Conservation (phyloP, 1,284 basidiomycete genomes). For the Polyporus tsugae region DNA sequence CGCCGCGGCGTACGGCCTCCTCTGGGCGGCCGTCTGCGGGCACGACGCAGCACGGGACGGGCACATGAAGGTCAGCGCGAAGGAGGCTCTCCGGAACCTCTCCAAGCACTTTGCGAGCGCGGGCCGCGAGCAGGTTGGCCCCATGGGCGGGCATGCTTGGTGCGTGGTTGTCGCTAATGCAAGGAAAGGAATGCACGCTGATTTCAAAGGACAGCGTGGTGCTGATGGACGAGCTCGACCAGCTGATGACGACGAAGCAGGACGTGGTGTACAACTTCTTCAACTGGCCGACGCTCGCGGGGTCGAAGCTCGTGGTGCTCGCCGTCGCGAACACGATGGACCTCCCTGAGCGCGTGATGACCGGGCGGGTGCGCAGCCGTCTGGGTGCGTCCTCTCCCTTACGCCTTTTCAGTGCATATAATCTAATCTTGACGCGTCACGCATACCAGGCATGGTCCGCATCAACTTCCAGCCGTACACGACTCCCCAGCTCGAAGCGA, state of each 20-base stretch:
- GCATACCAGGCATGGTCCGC: conserved; percentile 82
- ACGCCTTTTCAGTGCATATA: too few species aligned
- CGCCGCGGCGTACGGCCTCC: conserved; percentile 83
- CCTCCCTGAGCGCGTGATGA: conserved; percentile 93
- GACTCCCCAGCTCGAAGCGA: conserved; percentile 82
- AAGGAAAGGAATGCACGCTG: not conserved
- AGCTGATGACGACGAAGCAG: conserved; percentile 94
- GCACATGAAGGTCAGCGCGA: conserved; percentile 70
- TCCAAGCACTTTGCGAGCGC: conserved; percentile 68
- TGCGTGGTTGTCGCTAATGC: conserved; percentile 39
- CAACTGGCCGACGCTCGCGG: conserved; percentile 95
- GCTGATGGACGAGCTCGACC: conserved; percentile 98
- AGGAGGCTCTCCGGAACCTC: conserved; percentile 75
- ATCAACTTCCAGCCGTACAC: conserved; percentile 96
- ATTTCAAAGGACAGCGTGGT: conserved; percentile 67
- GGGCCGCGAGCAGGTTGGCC: conserved; percentile 55
- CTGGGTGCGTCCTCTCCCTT: conserved; percentile 64
- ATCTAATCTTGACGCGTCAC: too few species aligned
- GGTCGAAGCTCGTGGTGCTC: conserved; percentile 91
- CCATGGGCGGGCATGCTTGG: conserved; percentile 74
- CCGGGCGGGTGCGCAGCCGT: conserved; percentile 91
- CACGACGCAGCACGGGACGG: conserved; percentile 70
- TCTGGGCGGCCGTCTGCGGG: conserved; percentile 90
- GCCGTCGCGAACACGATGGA: conserved; percentile 99
- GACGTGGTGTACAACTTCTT: conserved; percentile 99